phyloP scores from a whole-genome alignment of 345 rosid species.

The Triadica sebifera region DNA sequence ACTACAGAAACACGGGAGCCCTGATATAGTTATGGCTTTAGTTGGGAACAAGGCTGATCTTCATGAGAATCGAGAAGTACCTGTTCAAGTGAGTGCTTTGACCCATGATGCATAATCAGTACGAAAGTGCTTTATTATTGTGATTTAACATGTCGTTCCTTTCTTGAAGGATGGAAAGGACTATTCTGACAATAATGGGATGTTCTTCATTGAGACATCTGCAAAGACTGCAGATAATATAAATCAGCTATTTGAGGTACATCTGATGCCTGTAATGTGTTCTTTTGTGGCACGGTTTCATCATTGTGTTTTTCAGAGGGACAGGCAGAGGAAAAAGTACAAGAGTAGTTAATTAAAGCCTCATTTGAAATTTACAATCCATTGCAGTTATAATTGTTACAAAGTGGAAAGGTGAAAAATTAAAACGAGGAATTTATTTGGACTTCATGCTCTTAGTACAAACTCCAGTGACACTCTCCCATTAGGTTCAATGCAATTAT shows the following conservation, averaged over 20 bases:
- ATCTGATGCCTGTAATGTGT: conserved; percentile 3
- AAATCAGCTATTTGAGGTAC: conserved; percentile 86
- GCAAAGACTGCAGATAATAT: conserved; percentile 98
- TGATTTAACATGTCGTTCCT: conserved; percentile 13
- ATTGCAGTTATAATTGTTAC: background rate
- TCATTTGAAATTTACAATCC: background rate
- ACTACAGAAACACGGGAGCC: conserved; percentile 94
- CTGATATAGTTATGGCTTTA: conserved; percentile 91
- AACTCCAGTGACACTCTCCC: no score
- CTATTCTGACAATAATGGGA: conserved; percentile 92
- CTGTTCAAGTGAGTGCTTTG: conserved; percentile 52
- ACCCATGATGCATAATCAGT: background rate
- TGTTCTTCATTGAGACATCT: conserved; percentile 97
- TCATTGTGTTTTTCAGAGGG: background rate
- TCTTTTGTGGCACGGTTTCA: background rate
- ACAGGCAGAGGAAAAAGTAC: background rate
- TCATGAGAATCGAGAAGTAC: conserved; percentile 78
- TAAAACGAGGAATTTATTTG: background rate
- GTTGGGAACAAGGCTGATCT: conserved; percentile 99
- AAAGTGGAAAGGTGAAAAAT: background rate
- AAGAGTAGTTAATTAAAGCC: background rate
- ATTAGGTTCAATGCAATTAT: background rate
- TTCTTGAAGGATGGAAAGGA: conserved; percentile 74
- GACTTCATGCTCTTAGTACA: no score
- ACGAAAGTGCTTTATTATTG: conserved; percentile 5